Percentiles rank a stretch among this genome's conserved stretches.
These are phyloP conservation scores for Tilletia caries DNA, from an alignment of 1,284 basidiomycete species.

Conservation along the genomic window DNA sequence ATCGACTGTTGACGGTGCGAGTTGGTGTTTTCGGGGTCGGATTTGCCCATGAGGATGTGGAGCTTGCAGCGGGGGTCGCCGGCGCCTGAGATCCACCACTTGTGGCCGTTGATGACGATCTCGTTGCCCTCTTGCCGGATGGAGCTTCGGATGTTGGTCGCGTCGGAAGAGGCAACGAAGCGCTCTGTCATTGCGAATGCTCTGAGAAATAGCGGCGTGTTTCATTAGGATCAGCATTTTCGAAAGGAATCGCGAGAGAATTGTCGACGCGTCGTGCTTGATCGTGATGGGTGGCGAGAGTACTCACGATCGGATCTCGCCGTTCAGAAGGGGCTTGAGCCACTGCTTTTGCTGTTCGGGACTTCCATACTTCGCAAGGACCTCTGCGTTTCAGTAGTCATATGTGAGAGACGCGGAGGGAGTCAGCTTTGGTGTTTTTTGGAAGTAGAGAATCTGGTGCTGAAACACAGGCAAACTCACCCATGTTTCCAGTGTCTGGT, in stretches of 20 bases:
- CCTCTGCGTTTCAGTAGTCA: conserved; percentile 63
- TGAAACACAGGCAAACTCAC: conserved; percentile 16
- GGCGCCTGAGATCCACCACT: conserved; percentile 99
- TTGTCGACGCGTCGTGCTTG: too few species aligned
- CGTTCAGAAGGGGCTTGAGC: conserved; percentile 80
- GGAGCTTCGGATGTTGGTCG: conserved; percentile 88
- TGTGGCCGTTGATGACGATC: conserved; percentile 91
- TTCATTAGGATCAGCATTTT: not conserved
- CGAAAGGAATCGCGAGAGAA: too few species aligned
- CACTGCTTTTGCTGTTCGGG: conserved; percentile 85
- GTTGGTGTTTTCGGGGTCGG: conserved; percentile 70
- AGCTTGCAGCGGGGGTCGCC: conserved; percentile 85
- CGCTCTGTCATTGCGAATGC: conserved; percentile 50
- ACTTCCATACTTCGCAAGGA: conserved; percentile 86
- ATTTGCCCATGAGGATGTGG: conserved; percentile 92
- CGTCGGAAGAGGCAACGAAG: conserved; percentile 80
- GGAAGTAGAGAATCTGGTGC: not conserved
- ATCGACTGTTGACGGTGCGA: conserved; percentile 83
- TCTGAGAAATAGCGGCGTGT: conserved; percentile 55
- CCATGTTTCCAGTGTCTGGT: conserved; percentile 74
- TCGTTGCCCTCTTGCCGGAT: conserved; percentile 80
- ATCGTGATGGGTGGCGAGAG: too few species aligned
- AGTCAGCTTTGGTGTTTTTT: too few species aligned
- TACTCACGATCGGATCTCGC: conserved; percentile 82
- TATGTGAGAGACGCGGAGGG: conserved; percentile 52